phyloP scores from a whole-genome alignment of 2,329 filamentous ascomycete species.

The Diaporthe citriasiana region DNA sequence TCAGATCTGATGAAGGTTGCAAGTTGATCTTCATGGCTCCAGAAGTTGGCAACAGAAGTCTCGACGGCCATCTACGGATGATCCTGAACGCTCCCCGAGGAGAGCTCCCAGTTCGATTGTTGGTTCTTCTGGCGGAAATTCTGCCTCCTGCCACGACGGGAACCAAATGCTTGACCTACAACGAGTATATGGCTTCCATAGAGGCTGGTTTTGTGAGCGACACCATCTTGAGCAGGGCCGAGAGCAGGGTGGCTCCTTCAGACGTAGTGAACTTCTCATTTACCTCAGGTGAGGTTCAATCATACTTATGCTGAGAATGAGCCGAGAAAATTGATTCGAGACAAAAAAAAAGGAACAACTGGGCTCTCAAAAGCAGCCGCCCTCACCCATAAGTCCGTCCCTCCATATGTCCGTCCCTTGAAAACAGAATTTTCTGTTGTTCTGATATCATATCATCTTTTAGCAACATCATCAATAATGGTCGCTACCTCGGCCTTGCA shows the following conservation, averaged over 20 bases:
- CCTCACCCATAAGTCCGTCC: slow-evolving; percentile 10
- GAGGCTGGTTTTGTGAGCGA: slow-evolving; percentile 1
- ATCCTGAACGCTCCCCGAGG: neutral
- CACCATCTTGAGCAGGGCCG: neutral
- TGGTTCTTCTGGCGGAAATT: neutral
- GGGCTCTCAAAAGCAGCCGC: slow-evolving; percentile 8
- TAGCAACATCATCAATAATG: neutral
- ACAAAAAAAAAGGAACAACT: neutral
- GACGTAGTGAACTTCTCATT: slow-evolving; percentile 18
- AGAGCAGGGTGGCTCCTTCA: neutral
- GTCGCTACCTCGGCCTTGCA: slow-evolving; percentile 67
- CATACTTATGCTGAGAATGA: neutral
- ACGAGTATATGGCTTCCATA: neutral
- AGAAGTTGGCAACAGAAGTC: slow-evolving; percentile 17
- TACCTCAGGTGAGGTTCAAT: slow-evolving; percentile 1
- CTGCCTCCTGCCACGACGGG: neutral
- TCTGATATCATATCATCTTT: neutral
- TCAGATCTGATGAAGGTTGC: neutral
- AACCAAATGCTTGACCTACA: neutral
- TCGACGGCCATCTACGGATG: slow-evolving; percentile 4
- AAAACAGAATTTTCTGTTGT: neutral
- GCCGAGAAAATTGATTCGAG: neutral
- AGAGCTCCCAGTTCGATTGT: neutral
- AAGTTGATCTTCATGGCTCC: slow-evolving; percentile 6
- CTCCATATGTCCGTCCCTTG: too few species aligned